phyloP scores from a whole-genome alignment of 2,329 filamentous ascomycete species.

The Fusarium sarcochroum region DNA sequence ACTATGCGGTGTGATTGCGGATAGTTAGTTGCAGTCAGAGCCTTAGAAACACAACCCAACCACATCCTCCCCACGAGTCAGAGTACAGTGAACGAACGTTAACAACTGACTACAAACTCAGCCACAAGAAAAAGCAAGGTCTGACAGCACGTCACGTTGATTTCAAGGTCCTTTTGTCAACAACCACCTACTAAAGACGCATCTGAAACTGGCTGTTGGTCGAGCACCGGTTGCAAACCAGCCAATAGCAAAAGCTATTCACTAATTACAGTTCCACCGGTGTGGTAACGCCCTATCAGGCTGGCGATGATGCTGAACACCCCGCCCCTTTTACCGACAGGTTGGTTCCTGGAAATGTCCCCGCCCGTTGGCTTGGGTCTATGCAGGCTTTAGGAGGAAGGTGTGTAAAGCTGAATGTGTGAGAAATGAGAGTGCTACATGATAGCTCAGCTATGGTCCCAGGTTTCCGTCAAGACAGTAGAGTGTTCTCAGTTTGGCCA shows the following conservation, averaged over 20 bases:
- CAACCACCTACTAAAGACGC: not conserved
- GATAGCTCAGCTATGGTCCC: not conserved
- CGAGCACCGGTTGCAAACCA: not conserved
- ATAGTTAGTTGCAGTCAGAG: not conserved
- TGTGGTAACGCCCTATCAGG: slow-evolving; percentile 29
- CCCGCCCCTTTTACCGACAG: slow-evolving; percentile 39
- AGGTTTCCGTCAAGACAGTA: not conserved
- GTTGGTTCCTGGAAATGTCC: slow-evolving; percentile 11
- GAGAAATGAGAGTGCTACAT: not conserved
- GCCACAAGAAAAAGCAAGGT: not conserved
- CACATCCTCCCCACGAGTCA: not conserved
- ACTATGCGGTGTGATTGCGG: too few species aligned
- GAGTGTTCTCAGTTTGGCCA: slow-evolving; percentile 5
- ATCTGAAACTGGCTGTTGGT: slow-evolving; percentile 28
- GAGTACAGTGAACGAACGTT: too few species aligned
- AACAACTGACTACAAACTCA: not conserved
- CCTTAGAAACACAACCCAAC: not conserved
- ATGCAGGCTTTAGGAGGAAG: slow-evolving; percentile 12
- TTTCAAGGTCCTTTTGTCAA: slow-evolving; percentile 35
- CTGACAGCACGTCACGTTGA: not conserved
- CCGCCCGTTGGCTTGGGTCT: slow-evolving; percentile 15
- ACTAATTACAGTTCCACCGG: not conserved
- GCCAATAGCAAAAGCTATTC: not conserved
- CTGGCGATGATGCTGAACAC: slow-evolving; percentile 14
- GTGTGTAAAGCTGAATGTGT: not conserved